Base-by-base conservation (phyloP, 306 rosid species). In the Ochetophila trinervis region DNA sequence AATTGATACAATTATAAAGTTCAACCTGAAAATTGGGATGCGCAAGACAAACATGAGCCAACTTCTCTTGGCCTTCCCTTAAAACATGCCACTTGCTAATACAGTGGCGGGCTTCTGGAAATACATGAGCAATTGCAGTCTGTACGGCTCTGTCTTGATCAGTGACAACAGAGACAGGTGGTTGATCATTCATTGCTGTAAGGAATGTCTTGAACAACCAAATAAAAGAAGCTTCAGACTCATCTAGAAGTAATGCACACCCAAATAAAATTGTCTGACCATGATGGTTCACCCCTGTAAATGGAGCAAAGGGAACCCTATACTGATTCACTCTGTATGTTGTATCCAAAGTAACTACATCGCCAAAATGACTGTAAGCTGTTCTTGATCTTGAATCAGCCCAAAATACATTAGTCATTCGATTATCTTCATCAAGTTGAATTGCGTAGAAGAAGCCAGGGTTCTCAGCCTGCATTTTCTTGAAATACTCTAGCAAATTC, bases 361-460 rank as follows among this genome's bases (percentile, higher is more conserved):
- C 97, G 57, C 97, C 97, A 42, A 88, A 91, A 84, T 87, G 85
- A 86, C 80, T 62, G 83, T 88, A 91, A 59, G 97, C 97, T 40
- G 89, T 62, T 77, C 96, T 80, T 74, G 97, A 88, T 76, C 96
- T 91, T 22, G 89, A 86, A 84, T 91, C 97, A 6, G 96, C 86
- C 96, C 96, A 91, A 52, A 91, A 91, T 56, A 79, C 94, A 44
- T 88, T 91, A 72, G 85, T 82, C 94, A 91, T 86, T 23, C 67
- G 84, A 76, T 83, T 86, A 57, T 91, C 89, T 67, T 91, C 96
- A 72, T 88, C 97, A 79, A 91, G 89, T 78, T 91, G 96, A 66
- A 88, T 84, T 34, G 94, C 97, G 76, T 91, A 91, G 72, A 91
- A 86, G 82, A 91, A 91, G 67, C 96, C 96, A 58, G 96, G 96